Conservation (phyloP, 2,329 filamentous ascomycete genomes). For the Coniosporium tulheliwenetii region DNA sequence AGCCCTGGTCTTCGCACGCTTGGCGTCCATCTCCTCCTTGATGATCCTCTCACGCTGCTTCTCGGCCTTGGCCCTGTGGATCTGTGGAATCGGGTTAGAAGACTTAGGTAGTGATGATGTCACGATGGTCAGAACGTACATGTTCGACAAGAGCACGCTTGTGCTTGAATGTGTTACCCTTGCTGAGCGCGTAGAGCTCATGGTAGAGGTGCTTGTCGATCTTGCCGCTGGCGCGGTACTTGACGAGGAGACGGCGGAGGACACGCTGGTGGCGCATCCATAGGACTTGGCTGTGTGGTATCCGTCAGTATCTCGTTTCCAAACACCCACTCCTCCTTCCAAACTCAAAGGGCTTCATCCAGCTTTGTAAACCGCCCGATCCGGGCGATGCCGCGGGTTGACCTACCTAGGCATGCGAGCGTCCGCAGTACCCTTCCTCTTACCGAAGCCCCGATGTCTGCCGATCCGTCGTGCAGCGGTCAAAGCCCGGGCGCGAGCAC, state of each 20-base stretch:
- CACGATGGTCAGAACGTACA: conserved; percentile 48
- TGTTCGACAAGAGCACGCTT: conserved; percentile 99
- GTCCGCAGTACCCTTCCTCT: conserved; percentile 99
- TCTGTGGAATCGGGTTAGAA: conserved; percentile 39
- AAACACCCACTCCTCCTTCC: neutral
- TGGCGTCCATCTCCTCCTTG: conserved; percentile 99
- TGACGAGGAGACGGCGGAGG: conserved; percentile 96
- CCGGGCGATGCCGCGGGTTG: neutral
- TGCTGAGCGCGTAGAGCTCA: conserved; percentile 99
- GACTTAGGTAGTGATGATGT: conserved; percentile 19
- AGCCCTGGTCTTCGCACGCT: conserved; percentile 99
- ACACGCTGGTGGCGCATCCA: conserved; percentile 99
- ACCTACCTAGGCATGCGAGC: conserved; percentile 96
- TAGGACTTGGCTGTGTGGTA: conserved; percentile 63
- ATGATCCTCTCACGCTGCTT: conserved; percentile 88
- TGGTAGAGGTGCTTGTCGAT: conserved; percentile 99
- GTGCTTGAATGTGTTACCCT: conserved; percentile 99
- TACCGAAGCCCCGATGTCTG: conserved; percentile 98
- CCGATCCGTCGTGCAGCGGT: conserved; percentile 89
- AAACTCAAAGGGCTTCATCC: neutral
- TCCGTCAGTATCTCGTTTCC: conserved; percentile 15
- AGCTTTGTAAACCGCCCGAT: neutral
- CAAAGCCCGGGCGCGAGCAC: conserved; percentile 87
- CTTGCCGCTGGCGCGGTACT: conserved; percentile 99
- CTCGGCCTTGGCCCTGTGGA: conserved; percentile 99